Evolutionary conservation across 768 basidiomycete genomes (phyloP).

Genomic region (Lyophyllum semitale): DNA sequence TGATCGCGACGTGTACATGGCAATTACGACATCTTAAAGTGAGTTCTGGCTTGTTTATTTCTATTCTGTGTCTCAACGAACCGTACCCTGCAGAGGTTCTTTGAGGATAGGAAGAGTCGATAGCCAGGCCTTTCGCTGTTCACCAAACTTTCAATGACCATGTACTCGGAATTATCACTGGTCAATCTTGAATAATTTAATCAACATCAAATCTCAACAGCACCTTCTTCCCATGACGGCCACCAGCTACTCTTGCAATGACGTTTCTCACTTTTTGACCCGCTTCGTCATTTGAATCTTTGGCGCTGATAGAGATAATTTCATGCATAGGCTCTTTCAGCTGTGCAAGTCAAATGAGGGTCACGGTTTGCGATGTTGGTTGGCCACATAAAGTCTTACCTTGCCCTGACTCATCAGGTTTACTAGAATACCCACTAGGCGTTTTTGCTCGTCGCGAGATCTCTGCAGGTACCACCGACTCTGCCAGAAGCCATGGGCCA

Average conservation of each 20-base stretch:
- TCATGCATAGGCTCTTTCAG: conserved; percentile 71
- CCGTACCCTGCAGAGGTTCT: conserved; percentile 61
- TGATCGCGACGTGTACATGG: conserved; percentile 88
- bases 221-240: conserved; percentile 44
- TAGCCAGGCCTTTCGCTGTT: conserved; percentile 28
- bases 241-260: conserved; percentile 41
- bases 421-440: conserved; percentile 52
- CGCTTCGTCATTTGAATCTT: conserved; percentile 39
- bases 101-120: conserved; percentile 83
- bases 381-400: conserved; percentile 36
- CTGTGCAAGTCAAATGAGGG: conserved; percentile 23
- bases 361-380: not conserved
- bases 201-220: conserved; percentile 37
- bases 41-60: conserved; percentile 24
- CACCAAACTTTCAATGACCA: conserved; percentile 6
- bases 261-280: conserved; percentile 48
- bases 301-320: conserved; percentile 52
- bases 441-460: conserved; percentile 47
- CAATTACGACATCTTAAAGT: conserved; percentile 92
- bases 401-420: conserved; percentile 55
- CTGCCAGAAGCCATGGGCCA: conserved; percentile 79
- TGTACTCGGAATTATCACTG: conserved; percentile 3
- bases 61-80: not conserved
- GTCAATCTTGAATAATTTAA: conserved; percentile 15
- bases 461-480: conserved; percentile 65